These are phyloP conservation scores for Orychophragmus violaceus DNA, from an alignment of 345 rosid genomes.

Conservation along the genomic window DNA sequence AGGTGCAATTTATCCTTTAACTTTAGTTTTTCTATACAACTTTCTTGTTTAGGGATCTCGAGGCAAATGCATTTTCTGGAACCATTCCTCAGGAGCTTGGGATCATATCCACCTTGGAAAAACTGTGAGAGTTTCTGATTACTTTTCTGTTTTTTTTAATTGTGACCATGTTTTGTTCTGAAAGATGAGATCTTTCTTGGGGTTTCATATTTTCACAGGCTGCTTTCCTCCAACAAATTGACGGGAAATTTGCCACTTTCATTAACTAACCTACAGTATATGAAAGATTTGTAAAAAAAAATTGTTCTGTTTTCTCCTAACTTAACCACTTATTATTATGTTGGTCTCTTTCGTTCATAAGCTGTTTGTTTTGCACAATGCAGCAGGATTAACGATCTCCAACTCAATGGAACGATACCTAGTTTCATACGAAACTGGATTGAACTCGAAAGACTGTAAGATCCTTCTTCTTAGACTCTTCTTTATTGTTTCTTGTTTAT, in stretches of 20 bases:
- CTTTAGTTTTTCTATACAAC: neutral
- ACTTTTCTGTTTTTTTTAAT: neutral
- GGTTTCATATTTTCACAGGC: constrained; percentile 33
- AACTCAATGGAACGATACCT: constrained; percentile 50
- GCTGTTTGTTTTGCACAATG: constrained; percentile 23
- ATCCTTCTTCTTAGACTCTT: neutral
- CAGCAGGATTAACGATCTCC: constrained; percentile 65
- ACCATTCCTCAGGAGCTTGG: constrained; percentile 51
- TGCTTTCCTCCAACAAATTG: constrained; percentile 53
- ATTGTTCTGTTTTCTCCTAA: neutral
- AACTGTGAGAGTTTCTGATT: constrained; percentile 34
- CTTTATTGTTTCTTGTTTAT: neutral
- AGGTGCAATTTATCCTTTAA: neutral
- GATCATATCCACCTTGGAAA: constrained; percentile 34
- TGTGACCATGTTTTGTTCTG: neutral
- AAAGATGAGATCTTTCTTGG: neutral
- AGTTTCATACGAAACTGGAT: constrained; percentile 42
- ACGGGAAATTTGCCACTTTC: constrained; percentile 43
- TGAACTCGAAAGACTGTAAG: constrained; percentile 47
- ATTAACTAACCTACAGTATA: constrained; percentile 35
- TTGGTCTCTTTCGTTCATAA: constrained; percentile 16
- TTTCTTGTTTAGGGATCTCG: constrained; percentile 40
- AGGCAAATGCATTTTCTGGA: constrained; percentile 53
- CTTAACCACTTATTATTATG: neutral
- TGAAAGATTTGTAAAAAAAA: constrained; percentile 51